Evolutionary conservation across 1,139 yeast genomes (phyloP).

Genomic region (Pichia sp.): DNA sequence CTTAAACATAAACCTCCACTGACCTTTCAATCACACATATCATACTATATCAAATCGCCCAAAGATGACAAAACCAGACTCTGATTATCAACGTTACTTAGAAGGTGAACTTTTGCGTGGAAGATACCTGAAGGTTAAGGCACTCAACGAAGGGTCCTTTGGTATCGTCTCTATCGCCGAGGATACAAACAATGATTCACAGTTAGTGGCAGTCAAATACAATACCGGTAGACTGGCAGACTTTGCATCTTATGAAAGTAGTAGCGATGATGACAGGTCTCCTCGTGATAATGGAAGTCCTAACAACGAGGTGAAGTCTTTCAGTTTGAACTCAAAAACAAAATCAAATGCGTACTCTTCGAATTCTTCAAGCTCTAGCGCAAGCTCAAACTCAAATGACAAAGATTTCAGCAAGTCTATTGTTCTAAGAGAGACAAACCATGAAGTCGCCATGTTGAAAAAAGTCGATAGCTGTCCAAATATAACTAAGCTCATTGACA

Average conservation of each 20-base stretch:
- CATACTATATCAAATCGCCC: too few relatives aligned
- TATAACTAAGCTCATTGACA: slow-evolving; percentile 64
- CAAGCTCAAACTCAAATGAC: slow-evolving; percentile 8
- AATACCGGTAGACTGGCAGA: slow-evolving; percentile 37
- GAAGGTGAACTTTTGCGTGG: slow-evolving; percentile 56
- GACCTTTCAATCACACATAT: too few relatives aligned
- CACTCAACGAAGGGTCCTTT: slow-evolving; percentile 87
- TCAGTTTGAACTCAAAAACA: slow-evolving; percentile 14
- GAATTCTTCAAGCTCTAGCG: slow-evolving; percentile 17
- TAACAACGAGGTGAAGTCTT: slow-evolving; percentile 12
- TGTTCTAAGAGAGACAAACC: slow-evolving; percentile 53
- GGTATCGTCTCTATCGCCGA: slow-evolving; percentile 87
- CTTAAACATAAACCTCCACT: too few relatives aligned
- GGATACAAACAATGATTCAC: slow-evolving; percentile 45
- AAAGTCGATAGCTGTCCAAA: slow-evolving; percentile 59
- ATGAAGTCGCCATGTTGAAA: slow-evolving; percentile 70
- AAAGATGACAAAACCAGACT: background rate
- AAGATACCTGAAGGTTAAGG: slow-evolving; percentile 64
- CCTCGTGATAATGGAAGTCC: too few relatives aligned
- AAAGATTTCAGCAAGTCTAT: slow-evolving; percentile 20
- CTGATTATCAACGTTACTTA: slow-evolving; percentile 42
- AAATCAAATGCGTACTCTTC: slow-evolving; percentile 7
- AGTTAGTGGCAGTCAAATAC: slow-evolving; percentile 78
- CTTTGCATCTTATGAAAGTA: slow-evolving; percentile 25
- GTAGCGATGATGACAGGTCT: slow-evolving; percentile 2